Conservation (phyloP, 129 eudicot species). For the Helianthus annuus region DNA sequence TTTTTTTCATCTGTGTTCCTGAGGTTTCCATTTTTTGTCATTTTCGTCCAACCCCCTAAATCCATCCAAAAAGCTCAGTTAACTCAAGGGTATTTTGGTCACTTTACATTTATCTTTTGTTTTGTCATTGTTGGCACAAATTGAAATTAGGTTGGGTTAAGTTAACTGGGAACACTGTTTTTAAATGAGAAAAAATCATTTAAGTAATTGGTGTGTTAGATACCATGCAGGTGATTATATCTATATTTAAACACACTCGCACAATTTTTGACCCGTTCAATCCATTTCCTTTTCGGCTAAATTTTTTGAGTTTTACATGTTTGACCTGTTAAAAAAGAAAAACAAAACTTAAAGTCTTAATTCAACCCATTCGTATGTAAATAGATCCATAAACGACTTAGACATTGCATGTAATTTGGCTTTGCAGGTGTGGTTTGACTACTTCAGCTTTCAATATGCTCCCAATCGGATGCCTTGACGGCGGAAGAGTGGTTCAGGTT, state of each 20-base stretch:
- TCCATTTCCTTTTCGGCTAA: neutral
- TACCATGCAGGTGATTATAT: neutral
- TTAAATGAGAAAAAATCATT: neutral
- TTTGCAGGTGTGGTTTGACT: slow-evolving; percentile 93
- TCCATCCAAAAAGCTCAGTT: too few species aligned
- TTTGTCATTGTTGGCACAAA: slow-evolving; percentile 12
- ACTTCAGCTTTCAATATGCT: slow-evolving; percentile 95
- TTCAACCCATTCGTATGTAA: neutral
- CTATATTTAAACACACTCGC: neutral
- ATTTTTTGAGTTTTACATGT: neutral
- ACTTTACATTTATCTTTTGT: neutral
- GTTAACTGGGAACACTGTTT: neutral
- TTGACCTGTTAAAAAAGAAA: neutral
- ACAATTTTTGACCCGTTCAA: neutral
- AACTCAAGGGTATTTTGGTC: too few species aligned
- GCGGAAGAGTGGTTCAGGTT: slow-evolving; percentile 96
- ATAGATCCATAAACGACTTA: too few species aligned
- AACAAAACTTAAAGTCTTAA: neutral
- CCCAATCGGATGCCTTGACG: slow-evolving; percentile 99
- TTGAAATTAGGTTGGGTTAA: neutral
- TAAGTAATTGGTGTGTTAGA: neutral
- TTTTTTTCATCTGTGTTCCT: too few species aligned
- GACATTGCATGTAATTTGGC: neutral
- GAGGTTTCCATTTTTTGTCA: too few species aligned
- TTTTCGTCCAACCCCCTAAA: too few species aligned